Evolutionary conservation across 1,284 basidiomycete species (phyloP).

Genomic region (Entoloma clypeatum): DNA sequence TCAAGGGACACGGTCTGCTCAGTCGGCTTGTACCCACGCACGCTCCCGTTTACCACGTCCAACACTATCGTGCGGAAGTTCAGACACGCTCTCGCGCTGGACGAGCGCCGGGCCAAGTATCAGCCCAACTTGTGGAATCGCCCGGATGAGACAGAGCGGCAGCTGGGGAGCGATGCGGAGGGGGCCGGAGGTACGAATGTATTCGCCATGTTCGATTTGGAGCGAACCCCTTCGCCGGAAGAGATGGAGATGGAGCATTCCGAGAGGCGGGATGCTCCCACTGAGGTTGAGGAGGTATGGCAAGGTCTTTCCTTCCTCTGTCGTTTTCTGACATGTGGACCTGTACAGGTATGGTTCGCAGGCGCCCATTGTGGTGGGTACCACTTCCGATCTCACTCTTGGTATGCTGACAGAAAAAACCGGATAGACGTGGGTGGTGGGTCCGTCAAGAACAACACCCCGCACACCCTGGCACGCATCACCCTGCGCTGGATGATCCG

Average conservation of each 20-base stretch:
- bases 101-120: slow-evolving; percentile 64
- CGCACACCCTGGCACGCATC: slow-evolving; percentile 53
- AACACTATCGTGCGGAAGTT: slow-evolving; percentile 56
- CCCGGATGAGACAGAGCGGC: slow-evolving; percentile 23
- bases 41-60: slow-evolving; percentile 39
- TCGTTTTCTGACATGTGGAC: not conserved
- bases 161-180: slow-evolving; percentile 24
- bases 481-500: slow-evolving; percentile 67
- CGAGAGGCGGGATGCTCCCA: slow-evolving; percentile 25
- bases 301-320: not conserved
- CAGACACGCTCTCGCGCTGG: slow-evolving; percentile 63
- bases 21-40: slow-evolving; percentile 50
- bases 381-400: slow-evolving; percentile 1
- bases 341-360: slow-evolving; percentile 40
- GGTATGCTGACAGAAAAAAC: not conserved
- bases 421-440: slow-evolving; percentile 53
- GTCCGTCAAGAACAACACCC: slow-evolving; percentile 48
- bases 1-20: slow-evolving; percentile 63
- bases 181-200: slow-evolving; percentile 14
- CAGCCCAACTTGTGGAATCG: slow-evolving; percentile 43
- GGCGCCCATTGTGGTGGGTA: slow-evolving; percentile 37
- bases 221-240: slow-evolving; percentile 13
- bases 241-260: slow-evolving; percentile 27
- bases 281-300: slow-evolving; percentile 46
- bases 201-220: too few species aligned